These are phyloP conservation scores for Aspergillus egyptiacus DNA, from an alignment of 495 filamentous ascomycete species.

Conservation along the genomic window DNA sequence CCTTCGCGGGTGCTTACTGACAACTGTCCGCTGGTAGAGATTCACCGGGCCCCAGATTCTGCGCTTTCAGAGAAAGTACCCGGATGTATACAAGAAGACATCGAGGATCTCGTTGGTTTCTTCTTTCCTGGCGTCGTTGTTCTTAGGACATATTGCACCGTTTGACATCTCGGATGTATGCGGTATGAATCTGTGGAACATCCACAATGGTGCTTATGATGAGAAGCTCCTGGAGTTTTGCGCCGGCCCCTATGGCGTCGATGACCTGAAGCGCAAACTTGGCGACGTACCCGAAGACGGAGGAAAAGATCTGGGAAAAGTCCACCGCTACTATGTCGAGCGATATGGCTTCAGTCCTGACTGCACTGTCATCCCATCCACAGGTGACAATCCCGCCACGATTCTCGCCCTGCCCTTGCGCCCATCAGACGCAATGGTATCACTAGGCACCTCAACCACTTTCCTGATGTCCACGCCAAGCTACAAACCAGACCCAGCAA, in stretches of 20 bases:
- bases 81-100: slow-evolving; percentile 72
- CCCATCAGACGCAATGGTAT: slow-evolving; percentile 86
- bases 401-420: slow-evolving; percentile 85
- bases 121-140: slow-evolving; percentile 87
- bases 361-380: slow-evolving; percentile 77
- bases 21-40: slow-evolving; percentile 56
- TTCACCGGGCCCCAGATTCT: slow-evolving; percentile 98
- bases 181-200: slow-evolving; percentile 96
- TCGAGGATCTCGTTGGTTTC: slow-evolving; percentile 87
- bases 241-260: slow-evolving; percentile 61
- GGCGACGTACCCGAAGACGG: slow-evolving; percentile 75
- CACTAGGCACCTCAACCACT: slow-evolving; percentile 89
- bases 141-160: slow-evolving; percentile 78
- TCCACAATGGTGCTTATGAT: slow-evolving; percentile 65
- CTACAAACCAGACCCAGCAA: slow-evolving; percentile 80
- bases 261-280: slow-evolving; percentile 69
- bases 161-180: slow-evolving; percentile 94
- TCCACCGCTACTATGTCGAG: slow-evolving; percentile 68
- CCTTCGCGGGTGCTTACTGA: neutral
- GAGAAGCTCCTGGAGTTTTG: slow-evolving; percentile 68
- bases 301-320: slow-evolving; percentile 65
- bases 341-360: slow-evolving; percentile 71
- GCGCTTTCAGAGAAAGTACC: slow-evolving; percentile 71
- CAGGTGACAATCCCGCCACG: slow-evolving; percentile 93
- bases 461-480: slow-evolving; percentile 92